Base-by-base conservation (phyloP, 2,329 filamentous ascomycete species). In the Colletotrichum lindemuthianum region DNA sequence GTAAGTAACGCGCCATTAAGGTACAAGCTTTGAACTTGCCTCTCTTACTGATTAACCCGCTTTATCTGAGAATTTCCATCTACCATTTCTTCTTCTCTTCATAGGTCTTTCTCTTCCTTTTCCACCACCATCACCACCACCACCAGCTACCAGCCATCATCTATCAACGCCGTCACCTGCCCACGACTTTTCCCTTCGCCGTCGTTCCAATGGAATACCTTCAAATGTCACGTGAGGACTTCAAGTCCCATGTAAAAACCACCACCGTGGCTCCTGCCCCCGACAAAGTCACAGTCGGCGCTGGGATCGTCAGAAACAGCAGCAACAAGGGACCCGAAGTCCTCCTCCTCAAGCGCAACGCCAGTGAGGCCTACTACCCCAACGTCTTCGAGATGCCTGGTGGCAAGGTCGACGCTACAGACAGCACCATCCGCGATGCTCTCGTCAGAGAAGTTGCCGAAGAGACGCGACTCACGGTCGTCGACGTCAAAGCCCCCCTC, bases 351-450 rank as follows among this genome's bases (percentile, higher is more conserved):
- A 43, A 52, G 39, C 32, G 54, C 8, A 49, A 56, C 37, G 4
- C 54, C 9, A 3, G 40, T 12, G 59, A 47, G 32, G 11, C 33
- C 7, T 36, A 45, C 12, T 63, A 47, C 13, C 44, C 47, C 0
- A 34, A 33, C 13, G 51, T 63, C 1, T 66, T 52, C 32, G 37
- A 57, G 11, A 56, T 51, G n/a, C 64, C 50, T 6, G 50, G 45
- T 12, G 50, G 64, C 12, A 59, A 59, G 41, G 39, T 59, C 2
- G 51, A 63, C 12, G 16, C 13, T 2, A 13, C 43, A 1, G 51
- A 59, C 4, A 2, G 16, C 3, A 32, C 9, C 11, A n/a, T 66
- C 6, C 12, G 40, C 11, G 33, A 53, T 32, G 47, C 59, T 9
- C 11, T 59, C 16, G 13, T 56, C 13, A 44, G 60, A 8, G 55